A percentile compares a stretch with the other conserved stretches of the same genome.
Conservation (phyloP, 495 filamentous ascomycete genomes). For the Talaromyces ruber region DNA sequence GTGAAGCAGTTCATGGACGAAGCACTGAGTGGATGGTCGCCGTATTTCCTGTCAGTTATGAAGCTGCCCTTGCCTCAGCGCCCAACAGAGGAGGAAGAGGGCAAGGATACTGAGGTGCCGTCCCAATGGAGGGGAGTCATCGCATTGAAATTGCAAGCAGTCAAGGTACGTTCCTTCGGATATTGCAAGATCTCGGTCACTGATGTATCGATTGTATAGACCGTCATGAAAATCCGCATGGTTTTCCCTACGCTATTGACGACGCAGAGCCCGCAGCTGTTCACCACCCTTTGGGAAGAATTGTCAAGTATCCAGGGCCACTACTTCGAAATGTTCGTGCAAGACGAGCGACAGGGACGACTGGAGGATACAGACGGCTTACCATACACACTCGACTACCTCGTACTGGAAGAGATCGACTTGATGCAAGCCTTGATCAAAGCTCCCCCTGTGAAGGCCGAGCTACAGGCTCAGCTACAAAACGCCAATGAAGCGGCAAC, state of each 20-base stretch:
- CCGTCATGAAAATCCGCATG: slow-evolving; percentile 77
- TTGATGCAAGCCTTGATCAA: slow-evolving; percentile 82
- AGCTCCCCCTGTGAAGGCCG: slow-evolving; percentile 74
- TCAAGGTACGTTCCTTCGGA: slow-evolving; percentile 48
- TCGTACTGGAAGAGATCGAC: slow-evolving; percentile 88
- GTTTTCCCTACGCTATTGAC: slow-evolving; percentile 77
- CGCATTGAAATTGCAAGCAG: slow-evolving; percentile 78
- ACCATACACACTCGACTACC: slow-evolving; percentile 91
- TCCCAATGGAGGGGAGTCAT: slow-evolving; percentile 68
- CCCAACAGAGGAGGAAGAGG: slow-evolving; percentile 48
- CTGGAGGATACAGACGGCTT: slow-evolving; percentile 84
- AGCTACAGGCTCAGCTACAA: slow-evolving; percentile 67
- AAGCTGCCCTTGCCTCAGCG: slow-evolving; percentile 60
- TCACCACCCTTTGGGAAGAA: slow-evolving; percentile 81
- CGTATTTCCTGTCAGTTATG: slow-evolving; percentile 71
- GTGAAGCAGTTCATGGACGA: slow-evolving; percentile 87
- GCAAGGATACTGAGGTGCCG: slow-evolving; percentile 33
- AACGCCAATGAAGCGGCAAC: slow-evolving; percentile 47
- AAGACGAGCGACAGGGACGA: slow-evolving; percentile 74
- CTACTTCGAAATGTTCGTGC: slow-evolving; percentile 76
- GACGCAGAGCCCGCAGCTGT: slow-evolving; percentile 68
- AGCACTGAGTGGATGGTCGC: slow-evolving; percentile 71
- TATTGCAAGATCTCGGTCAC: neutral
- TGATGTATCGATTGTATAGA: slow-evolving; percentile 34
- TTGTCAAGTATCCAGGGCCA: slow-evolving; percentile 58